Conservation (phyloP, 169 alveolate genomes). For the Plasmodium fragile region DNA sequence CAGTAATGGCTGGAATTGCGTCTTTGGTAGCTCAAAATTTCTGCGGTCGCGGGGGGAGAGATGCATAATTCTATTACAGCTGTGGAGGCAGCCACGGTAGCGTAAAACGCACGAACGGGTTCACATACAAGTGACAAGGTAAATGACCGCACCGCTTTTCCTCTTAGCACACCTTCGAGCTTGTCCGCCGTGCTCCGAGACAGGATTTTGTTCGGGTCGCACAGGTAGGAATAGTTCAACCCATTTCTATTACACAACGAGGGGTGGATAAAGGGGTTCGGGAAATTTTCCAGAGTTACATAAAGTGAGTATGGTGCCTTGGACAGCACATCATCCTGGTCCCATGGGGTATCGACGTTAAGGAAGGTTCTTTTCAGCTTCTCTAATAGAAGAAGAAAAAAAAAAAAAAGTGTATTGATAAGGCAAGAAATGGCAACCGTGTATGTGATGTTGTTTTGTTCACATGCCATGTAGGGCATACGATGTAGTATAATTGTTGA, state of each 20-base stretch:
- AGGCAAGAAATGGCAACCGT: neutral
- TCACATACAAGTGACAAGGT: neutral
- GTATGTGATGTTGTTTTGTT: neutral
- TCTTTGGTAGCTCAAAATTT: slow-evolving; percentile 60
- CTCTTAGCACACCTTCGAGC: slow-evolving; percentile 27
- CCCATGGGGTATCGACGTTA: slow-evolving; percentile 36
- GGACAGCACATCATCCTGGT: neutral
- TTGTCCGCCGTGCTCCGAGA: slow-evolving; percentile 54
- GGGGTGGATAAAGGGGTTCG: slow-evolving; percentile 84
- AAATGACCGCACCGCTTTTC: neutral
- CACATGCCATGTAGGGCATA: neutral
- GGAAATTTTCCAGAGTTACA: slow-evolving; percentile 84
- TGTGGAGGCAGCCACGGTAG: neutral
- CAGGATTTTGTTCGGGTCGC: slow-evolving; percentile 84
- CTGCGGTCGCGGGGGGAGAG: neutral
- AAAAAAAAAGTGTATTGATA: neutral
- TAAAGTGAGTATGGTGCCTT: slow-evolving; percentile 35
- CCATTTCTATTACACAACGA: slow-evolving; percentile 82
- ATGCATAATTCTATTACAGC: neutral
- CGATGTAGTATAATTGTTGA: neutral
- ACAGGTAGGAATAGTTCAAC: slow-evolving; percentile 80
- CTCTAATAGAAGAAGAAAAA: slow-evolving; percentile 3
- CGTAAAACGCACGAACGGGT: neutral
- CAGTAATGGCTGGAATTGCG: slow-evolving; percentile 49
- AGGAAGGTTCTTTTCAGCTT: slow-evolving; percentile 21